Evolutionary conservation across 2,329 filamentous ascomycete species (phyloP), one percentile per base, ranked within the genome.

Genomic region (Nectriaceae sp.): DNA sequence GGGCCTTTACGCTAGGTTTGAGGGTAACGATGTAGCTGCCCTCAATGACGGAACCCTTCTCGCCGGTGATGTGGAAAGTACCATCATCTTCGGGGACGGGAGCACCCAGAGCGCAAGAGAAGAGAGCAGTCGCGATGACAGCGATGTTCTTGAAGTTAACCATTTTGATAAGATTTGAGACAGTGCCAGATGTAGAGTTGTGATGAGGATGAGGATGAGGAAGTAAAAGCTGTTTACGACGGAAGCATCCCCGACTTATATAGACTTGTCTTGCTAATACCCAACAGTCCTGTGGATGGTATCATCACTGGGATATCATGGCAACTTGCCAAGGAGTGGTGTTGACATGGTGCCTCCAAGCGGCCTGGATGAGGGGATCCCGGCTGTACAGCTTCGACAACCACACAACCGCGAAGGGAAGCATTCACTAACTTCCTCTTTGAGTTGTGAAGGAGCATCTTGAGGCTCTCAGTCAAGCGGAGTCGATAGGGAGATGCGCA

Each of bases 11-110:
- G 44, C 73, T 75, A 53, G 70, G 69, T 66, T 84, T 81, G 67
- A 84, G 83, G 41, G 85, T 80, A 31, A 86, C 75, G 56, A 86
- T 84, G 68, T 83, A 87, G 46, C 74, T 75, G 56, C 66, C 68
- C 40, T 69, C 59, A 39, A 73, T 55, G 44, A 70, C 47, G 24
- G 57, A 24, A 33, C 46, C 51, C 10, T 53, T 42, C 42, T 49
- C 53, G 21, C 47, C 26, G 26, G 26, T 15, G 15, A 15, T 31
- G n/a, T n/a, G n/a, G n/a, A n/a, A n/a, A n/a, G n/a, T n/a, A 29
- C 24, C 24, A 6, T 29, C 6, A 6, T 6, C 50, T 42, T 57
- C 52, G 6, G 49, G 49, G 26, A 59, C 42, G 21, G 65, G 62
- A 35, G 58, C 57, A 11, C 56, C 56, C 20, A 53, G 38, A 24